Percentiles rank a stretch among this genome's conserved stretches.
Evolutionary conservation across 345 rosid species (phyloP).

Genomic region (Brassica incana): DNA sequence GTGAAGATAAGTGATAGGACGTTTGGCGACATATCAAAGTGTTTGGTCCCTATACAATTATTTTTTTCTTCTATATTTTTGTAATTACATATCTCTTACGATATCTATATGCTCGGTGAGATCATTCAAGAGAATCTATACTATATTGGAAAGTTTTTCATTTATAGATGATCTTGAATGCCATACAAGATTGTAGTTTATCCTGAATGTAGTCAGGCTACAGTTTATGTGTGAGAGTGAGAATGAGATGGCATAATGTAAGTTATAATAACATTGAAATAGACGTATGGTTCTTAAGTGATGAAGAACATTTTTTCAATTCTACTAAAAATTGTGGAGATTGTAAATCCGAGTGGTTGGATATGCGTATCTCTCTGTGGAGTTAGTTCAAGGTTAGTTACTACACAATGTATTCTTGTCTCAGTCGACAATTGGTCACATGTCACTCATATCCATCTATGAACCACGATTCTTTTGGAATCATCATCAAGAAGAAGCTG

Average conservation of each 20-base stretch:
- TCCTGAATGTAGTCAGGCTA: not conserved
- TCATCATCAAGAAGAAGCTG: not conserved
- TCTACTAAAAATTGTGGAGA: not conserved
- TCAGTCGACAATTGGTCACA: not conserved
- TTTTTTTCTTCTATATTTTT: not conserved
- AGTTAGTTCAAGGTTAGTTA: not conserved
- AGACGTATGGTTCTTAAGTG: not conserved
- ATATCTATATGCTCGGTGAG: not conserved
- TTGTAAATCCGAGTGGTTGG: not conserved
- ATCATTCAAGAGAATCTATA: constrained; percentile 15
- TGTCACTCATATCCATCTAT: not conserved
- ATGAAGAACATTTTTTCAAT: not conserved
- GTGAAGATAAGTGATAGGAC: constrained; percentile 39
- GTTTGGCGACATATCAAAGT: constrained; percentile 37
- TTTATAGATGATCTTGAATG: not conserved
- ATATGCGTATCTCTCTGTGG: not conserved
- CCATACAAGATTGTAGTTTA: not conserved
- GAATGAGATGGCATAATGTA: not conserved
- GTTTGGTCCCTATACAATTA: constrained; percentile 13
- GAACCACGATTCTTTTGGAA: not conserved
- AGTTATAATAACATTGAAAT: not conserved
- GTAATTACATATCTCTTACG: not conserved
- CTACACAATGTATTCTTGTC: not conserved
- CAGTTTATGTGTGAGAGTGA: not conserved
- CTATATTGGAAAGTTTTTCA: not conserved